A percentile compares a stretch with the other conserved stretches of the same genome.
phyloP scores from a whole-genome alignment of 331 rosid species.

The Quercus lobata region DNA sequence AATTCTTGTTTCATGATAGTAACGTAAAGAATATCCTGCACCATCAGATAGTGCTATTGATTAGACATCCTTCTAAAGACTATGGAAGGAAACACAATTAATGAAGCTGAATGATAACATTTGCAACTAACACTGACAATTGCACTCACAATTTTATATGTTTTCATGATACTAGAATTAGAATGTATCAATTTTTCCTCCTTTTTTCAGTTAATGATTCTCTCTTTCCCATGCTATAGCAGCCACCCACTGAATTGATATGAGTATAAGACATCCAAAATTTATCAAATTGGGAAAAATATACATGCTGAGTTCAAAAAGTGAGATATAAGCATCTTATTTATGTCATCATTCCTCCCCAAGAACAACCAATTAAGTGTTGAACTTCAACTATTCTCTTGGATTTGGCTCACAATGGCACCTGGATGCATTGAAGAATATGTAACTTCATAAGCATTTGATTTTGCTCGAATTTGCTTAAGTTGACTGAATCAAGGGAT shows the following conservation, averaged over 20 bases:
- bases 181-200: neutral
- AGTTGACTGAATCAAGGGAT: neutral
- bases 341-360: neutral
- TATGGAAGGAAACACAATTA: neutral
- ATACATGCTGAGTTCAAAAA: neutral
- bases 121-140: neutral
- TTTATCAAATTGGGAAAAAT: neutral
- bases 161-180: neutral
- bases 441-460: neutral
- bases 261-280: neutral
- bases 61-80: conserved; percentile 1
- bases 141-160: neutral
- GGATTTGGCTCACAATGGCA: neutral
- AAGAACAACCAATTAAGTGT: neutral
- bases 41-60: neutral
- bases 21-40: conserved; percentile 80
- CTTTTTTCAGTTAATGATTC: neutral
- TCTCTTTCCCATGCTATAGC: neutral
- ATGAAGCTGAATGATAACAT: neutral
- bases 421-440: neutral
- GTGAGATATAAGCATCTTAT: neutral
- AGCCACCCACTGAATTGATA: neutral
- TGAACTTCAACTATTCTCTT: neutral
- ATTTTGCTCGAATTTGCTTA: neutral
- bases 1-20: conserved; percentile 60